Conservation (phyloP, 345 rosid species). For the Erysimum cheiranthoides region DNA sequence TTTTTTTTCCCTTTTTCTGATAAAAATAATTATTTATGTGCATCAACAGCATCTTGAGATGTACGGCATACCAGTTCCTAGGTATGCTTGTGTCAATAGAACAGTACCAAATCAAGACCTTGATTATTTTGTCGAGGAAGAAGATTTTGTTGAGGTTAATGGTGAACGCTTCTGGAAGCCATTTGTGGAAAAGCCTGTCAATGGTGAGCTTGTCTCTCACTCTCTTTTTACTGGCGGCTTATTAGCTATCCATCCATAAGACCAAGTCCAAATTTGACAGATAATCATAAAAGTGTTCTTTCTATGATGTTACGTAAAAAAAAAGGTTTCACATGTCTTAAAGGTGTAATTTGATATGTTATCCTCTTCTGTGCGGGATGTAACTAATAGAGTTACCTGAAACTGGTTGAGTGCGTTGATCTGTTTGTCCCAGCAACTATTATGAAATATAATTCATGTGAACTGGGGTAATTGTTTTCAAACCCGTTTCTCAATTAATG, state of each 20-base stretch:
- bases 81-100: constrained; percentile 95
- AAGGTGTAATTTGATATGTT: background rate
- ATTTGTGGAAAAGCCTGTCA: constrained; percentile 97
- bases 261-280: constrained; percentile 1
- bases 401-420: background rate
- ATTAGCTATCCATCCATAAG: constrained; percentile 1
- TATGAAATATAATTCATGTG: background rate
- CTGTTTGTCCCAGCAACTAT: background rate
- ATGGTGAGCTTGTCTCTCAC: constrained; percentile 60
- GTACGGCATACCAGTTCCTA: constrained; percentile 98
- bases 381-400: constrained; percentile 8
- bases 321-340: background rate
- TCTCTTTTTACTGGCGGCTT: constrained; percentile 4
- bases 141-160: constrained; percentile 96
- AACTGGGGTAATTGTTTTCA: background rate
- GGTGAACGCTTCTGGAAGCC: constrained; percentile 99
- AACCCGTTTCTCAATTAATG: background rate
- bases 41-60: constrained; percentile 71
- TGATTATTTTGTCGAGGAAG: constrained; percentile 89
- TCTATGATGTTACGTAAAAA: background rate
- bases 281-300: background rate
- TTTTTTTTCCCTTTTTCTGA: constrained; percentile 25
- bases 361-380: background rate
- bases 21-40: constrained; percentile 32
- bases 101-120: constrained; percentile 81